Percentiles rank a stretch among this genome's conserved stretches.
phyloP scores from a whole-genome alignment of 768 basidiomycete species.

The Calocera cornea region DNA sequence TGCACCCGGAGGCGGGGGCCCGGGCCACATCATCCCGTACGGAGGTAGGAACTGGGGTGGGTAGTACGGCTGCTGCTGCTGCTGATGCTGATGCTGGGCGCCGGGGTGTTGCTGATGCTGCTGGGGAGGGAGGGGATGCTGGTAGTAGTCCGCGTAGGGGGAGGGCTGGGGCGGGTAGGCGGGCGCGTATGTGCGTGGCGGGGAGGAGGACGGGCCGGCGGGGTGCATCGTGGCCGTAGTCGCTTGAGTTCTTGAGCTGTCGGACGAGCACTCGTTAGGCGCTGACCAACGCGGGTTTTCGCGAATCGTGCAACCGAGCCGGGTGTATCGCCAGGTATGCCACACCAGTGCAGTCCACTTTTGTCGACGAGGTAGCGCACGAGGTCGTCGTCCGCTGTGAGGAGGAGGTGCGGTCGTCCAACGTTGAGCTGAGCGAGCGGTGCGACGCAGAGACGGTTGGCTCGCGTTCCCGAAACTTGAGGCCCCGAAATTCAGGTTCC shows the following conservation, averaged over 20 bases:
- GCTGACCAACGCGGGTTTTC: too few species aligned
- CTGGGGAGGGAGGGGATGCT: neutral
- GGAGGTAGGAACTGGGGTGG: neutral
- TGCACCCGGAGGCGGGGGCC: neutral
- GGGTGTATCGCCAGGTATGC: too few species aligned
- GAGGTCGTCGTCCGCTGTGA: neutral
- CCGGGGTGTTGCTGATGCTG: neutral
- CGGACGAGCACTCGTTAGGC: too few species aligned
- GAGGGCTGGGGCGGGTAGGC: neutral
- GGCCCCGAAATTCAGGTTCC: neutral
- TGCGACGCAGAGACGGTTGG: too few species aligned
- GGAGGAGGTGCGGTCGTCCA: neutral
- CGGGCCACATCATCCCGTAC: neutral
- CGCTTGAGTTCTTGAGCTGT: too few species aligned
- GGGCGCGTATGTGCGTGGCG: neutral
- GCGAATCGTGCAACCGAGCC: too few species aligned
- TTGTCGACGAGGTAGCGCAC: neutral
- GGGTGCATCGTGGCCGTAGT: conserved; percentile 2
- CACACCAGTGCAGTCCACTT: too few species aligned
- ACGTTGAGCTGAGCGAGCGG: neutral
- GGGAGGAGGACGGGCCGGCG: neutral
- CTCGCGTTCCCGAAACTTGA: neutral
- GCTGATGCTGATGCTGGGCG: too few species aligned
- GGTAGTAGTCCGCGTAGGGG: neutral
- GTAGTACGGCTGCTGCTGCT: too few species aligned